phyloP scores from a whole-genome alignment of 345 rosid species.

The Euphorbia peplus region DNA sequence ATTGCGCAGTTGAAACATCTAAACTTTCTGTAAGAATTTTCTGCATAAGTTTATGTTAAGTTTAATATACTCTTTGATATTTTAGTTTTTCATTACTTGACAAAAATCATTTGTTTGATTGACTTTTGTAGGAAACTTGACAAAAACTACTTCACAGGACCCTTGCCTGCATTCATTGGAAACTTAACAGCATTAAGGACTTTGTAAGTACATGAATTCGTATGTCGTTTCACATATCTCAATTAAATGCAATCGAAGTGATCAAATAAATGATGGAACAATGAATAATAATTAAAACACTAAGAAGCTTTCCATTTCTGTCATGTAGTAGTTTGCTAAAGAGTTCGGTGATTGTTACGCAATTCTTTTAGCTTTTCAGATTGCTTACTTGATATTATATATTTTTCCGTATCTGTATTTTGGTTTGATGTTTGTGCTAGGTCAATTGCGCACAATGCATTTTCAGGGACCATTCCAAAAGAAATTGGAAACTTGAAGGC shows the following conservation, averaged over 20 bases:
- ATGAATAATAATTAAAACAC: not conserved
- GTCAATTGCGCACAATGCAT: constrained; percentile 30
- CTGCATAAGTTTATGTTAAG: not conserved
- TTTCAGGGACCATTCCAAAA: constrained; percentile 38
- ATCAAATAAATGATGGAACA: not conserved
- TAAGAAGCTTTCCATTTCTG: not conserved
- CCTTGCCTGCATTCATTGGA: constrained; percentile 36
- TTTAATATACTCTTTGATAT: not conserved
- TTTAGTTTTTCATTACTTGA: not conserved
- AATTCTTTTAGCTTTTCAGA: not conserved
- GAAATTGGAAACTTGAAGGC: constrained; percentile 36
- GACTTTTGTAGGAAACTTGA: constrained; percentile 34
- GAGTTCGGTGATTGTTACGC: not conserved
- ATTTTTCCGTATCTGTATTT: not conserved
- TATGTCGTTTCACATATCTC: not conserved
- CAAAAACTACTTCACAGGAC: constrained; percentile 33
- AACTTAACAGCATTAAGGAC: constrained; percentile 17
- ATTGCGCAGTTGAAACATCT: constrained; percentile 17
- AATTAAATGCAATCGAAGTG: not conserved
- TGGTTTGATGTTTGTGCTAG: constrained; percentile 10
- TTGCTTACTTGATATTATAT: not conserved
- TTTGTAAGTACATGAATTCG: constrained; percentile 21
- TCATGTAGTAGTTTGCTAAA: not conserved
- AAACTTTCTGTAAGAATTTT: constrained; percentile 17
- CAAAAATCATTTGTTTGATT: not conserved